Conservation (phyloP, 371 early-diverging fungal genomes). For the Homolaphlyctis polyrhiza region DNA sequence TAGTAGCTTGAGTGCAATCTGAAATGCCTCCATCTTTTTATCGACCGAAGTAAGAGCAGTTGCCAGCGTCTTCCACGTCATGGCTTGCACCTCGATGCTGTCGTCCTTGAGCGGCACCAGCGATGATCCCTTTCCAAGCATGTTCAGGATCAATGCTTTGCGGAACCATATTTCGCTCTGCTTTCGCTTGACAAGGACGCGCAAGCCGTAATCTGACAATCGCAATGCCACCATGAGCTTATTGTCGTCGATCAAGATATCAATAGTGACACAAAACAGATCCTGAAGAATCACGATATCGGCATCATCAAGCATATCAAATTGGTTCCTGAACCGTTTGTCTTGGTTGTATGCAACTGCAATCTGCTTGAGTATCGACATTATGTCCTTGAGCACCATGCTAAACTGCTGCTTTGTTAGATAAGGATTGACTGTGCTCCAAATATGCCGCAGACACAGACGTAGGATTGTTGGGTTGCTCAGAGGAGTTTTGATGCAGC, state of each 20-base stretch:
- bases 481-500: too few relatives aligned
- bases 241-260: neutral
- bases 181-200: neutral
- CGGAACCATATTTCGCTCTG: neutral
- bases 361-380: neutral
- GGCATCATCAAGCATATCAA: neutral
- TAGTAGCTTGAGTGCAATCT: neutral
- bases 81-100: neutral
- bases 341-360: neutral
- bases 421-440: neutral
- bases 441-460: neutral
- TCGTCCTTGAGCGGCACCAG: constrained; percentile 3
- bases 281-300: neutral
- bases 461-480: neutral
- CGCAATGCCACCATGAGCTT: neutral
- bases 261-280: neutral
- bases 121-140: neutral
- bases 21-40: neutral
- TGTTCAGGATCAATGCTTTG: neutral
- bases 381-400: neutral
- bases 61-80: neutral
- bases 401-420: neutral
- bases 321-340: neutral
- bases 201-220: neutral
- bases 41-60: neutral